A percentile compares a stretch with the other conserved stretches of the same genome.
phyloP scores from a whole-genome alignment of 75 land plant genomes.

The Pinus taeda region DNA sequence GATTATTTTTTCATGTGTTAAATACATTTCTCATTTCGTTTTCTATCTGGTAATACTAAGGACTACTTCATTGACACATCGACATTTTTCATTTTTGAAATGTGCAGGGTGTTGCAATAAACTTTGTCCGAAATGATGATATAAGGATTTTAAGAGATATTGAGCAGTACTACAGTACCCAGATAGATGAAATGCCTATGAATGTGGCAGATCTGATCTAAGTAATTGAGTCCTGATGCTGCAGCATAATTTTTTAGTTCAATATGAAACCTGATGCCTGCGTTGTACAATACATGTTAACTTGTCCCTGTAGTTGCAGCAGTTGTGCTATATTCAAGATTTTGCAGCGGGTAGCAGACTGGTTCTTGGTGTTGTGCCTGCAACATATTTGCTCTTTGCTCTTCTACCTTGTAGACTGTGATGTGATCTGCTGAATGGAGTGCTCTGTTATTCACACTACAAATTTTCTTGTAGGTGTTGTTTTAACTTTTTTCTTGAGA shows the following conservation, averaged over 20 bases:
- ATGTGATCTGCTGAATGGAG: too few species aligned
- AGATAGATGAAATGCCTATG: conserved; percentile 99
- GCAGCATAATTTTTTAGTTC: background rate
- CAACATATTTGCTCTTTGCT: too few species aligned
- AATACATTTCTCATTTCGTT: background rate
- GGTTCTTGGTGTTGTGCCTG: background rate
- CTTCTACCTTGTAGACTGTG: too few species aligned
- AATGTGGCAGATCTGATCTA: conserved; percentile 96
- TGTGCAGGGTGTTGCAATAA: conserved; percentile 97
- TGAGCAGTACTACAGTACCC: conserved; percentile 98
- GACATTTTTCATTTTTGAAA: background rate
- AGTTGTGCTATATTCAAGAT: background rate
- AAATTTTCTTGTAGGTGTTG: too few species aligned
- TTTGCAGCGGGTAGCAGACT: background rate
- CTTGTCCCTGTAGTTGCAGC: background rate
- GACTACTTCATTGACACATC: background rate
- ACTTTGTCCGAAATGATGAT: conserved; percentile 94
- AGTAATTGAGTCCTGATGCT: background rate
- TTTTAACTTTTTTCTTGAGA: too few species aligned
- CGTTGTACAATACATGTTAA: background rate
- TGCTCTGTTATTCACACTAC: too few species aligned
- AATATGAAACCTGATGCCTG: background rate
- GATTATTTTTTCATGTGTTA: background rate
- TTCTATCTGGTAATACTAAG: background rate
- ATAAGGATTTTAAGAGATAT: conserved; percentile 93